These are phyloP conservation scores for Lenzites betulinus DNA, from an alignment of 768 basidiomycete genomes.

Conservation along the genomic window DNA sequence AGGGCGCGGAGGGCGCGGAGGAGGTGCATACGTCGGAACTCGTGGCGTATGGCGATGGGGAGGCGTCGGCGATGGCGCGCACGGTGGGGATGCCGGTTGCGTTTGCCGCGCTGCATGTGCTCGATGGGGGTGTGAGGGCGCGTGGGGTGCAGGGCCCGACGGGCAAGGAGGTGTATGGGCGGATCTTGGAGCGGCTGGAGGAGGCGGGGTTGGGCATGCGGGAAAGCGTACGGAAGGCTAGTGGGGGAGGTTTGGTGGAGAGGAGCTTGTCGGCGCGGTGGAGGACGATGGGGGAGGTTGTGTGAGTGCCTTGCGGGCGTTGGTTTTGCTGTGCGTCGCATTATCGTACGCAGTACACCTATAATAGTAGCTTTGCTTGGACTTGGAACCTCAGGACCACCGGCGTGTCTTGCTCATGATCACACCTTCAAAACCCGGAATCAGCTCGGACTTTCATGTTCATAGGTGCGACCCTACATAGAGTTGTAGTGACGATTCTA, in stretches of 20 bases:
- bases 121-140: conserved; percentile 53
- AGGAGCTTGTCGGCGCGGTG: conserved; percentile 7
- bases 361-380: too few relatives aligned
- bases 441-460: too few relatives aligned
- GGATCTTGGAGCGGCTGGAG: conserved; percentile 64
- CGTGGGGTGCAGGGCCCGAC: conserved; percentile 75
- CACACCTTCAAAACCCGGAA: too few relatives aligned
- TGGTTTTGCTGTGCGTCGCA: too few relatives aligned
- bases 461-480: too few relatives aligned
- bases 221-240: conserved; percentile 32
- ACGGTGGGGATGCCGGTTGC: conserved; percentile 90
- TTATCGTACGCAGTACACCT: too few relatives aligned
- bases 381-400: too few relatives aligned
- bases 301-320: too few relatives aligned
- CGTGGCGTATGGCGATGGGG: conserved; percentile 57
- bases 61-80: conserved; percentile 83
- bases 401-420: too few relatives aligned
- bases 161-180: conserved; percentile 57
- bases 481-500: too few relatives aligned
- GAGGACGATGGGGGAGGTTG: conserved; percentile 6
- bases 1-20: conserved; percentile 34
- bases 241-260: conserved; percentile 9
- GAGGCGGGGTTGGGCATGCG: conserved; percentile 44
- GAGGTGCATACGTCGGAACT: conserved; percentile 69
- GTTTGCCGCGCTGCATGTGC: conserved; percentile 70